Percentiles rank a stretch among this genome's conserved stretches.
phyloP scores from a whole-genome alignment of 306 rosid species.

The Lablab purpureus region DNA sequence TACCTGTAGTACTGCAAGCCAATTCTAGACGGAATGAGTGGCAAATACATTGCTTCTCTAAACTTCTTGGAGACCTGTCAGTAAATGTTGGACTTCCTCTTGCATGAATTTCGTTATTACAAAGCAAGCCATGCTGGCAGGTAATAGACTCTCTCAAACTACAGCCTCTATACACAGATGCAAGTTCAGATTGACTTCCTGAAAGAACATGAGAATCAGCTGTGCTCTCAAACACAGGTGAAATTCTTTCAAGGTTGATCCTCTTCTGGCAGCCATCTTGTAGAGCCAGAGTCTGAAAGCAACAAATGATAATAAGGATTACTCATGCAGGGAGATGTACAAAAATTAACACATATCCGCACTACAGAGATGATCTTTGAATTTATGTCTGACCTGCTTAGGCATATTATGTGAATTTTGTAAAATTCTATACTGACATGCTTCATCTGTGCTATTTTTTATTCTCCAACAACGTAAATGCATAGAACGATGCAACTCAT shows the following conservation, averaged over 20 bases:
- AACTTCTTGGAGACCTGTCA: constrained; percentile 49
- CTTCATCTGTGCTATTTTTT: constrained; percentile 47
- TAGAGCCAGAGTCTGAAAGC: constrained; percentile 60
- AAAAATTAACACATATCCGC: constrained; percentile 36
- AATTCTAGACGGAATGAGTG: constrained; percentile 45
- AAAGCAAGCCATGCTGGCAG: constrained; percentile 44
- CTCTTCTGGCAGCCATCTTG: constrained; percentile 67
- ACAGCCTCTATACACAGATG: constrained; percentile 49
- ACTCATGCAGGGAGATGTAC: constrained; percentile 39
- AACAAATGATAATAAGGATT: constrained; percentile 41
- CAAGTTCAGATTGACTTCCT: constrained; percentile 54
- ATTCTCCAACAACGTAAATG: constrained; percentile 45
- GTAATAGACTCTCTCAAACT: constrained; percentile 43
- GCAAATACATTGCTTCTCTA: constrained; percentile 49
- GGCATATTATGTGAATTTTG: constrained; percentile 55
- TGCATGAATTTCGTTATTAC: constrained; percentile 46
- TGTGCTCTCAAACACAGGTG: constrained; percentile 62
- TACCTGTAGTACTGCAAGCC: constrained; percentile 65
- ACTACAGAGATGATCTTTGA: constrained; percentile 31
- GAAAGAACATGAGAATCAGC: constrained; percentile 75
- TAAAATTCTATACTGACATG: constrained; percentile 43
- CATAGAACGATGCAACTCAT: constrained; percentile 61
- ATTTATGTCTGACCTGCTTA: constrained; percentile 63
- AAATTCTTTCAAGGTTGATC: constrained; percentile 61
- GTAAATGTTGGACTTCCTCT: constrained; percentile 46